Conservation (phyloP, 257 asterid genomes). For the Nicotiana knightiana region DNA sequence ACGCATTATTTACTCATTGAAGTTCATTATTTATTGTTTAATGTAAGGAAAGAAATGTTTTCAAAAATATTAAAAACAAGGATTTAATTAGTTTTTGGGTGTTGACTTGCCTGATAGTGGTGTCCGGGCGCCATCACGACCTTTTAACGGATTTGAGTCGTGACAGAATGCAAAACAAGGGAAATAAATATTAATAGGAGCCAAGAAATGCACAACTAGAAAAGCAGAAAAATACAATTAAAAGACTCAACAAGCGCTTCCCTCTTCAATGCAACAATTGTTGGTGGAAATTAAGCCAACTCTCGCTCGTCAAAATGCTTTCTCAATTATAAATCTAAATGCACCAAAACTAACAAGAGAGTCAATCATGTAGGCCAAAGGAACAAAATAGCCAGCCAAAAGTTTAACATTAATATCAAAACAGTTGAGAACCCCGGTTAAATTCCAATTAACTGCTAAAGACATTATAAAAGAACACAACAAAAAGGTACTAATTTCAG, state of each 20-base stretch:
- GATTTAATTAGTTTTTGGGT: too few relatives aligned
- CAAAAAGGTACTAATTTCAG: conserved; percentile 15
- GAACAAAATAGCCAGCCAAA: conserved; percentile 72
- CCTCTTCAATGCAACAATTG: background rate
- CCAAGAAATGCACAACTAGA: background rate
- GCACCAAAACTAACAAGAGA: conserved; percentile 47
- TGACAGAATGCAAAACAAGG: too few relatives aligned
- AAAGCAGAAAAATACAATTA: background rate
- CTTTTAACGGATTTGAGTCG: too few relatives aligned
- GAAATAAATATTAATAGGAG: background rate
- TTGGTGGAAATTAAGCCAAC: background rate
- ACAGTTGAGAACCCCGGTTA: conserved; percentile 29
- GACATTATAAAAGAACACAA: conserved; percentile 30
- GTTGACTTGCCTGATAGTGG: too few relatives aligned
- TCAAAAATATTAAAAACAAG: too few relatives aligned
- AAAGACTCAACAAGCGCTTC: background rate
- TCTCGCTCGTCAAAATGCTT: conserved; percentile 36
- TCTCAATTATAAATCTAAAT: conserved; percentile 36
- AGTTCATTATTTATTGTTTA: too few relatives aligned
- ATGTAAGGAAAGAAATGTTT: too few relatives aligned
- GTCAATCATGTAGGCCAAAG: conserved; percentile 54
- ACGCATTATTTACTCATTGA: too few relatives aligned
- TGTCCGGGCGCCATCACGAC: too few relatives aligned
- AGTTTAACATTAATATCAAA: conserved; percentile 45
- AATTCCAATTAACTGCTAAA: conserved; percentile 29